Conservation (phyloP, 352 stramenopile genomes). For the Plasmopara viticola region DNA sequence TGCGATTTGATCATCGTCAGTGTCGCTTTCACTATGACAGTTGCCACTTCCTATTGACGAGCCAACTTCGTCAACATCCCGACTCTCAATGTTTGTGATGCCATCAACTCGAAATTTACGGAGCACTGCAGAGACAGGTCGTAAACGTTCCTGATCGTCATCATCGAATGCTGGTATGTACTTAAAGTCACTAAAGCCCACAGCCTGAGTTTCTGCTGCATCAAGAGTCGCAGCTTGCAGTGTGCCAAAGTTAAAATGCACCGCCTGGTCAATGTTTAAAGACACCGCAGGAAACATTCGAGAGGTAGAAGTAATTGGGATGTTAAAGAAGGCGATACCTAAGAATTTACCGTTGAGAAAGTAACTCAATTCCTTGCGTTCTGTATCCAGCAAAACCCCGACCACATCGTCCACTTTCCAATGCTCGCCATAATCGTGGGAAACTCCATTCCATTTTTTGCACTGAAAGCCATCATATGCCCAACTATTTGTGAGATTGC, state of each 20-base stretch:
- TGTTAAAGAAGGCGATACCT: constrained; percentile 69
- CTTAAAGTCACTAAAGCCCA: constrained; percentile 20
- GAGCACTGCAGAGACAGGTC: constrained; percentile 27
- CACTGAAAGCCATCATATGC: constrained; percentile 87
- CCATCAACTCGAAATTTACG: not conserved
- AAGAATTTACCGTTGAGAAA: constrained; percentile 89
- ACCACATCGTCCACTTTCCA: constrained; percentile 84
- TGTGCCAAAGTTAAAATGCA: constrained; percentile 74
- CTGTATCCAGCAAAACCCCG: constrained; percentile 81
- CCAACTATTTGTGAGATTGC: constrained; percentile 87
- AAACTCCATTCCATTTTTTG: constrained; percentile 87
- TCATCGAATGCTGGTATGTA: constrained; percentile 32
- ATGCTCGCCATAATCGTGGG: constrained; percentile 72
- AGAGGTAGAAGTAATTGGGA: constrained; percentile 36
- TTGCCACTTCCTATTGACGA: constrained; percentile 2
- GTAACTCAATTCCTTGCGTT: constrained; percentile 82
- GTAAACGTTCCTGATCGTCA: constrained; percentile 40
- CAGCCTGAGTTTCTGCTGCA: not conserved
- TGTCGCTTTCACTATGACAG: constrained; percentile 16
- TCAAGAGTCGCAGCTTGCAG: not conserved
- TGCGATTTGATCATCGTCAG: constrained; percentile 13
- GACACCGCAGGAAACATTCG: constrained; percentile 77
- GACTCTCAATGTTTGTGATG: not conserved
- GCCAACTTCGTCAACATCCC: not conserved
- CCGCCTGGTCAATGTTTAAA: constrained; percentile 78